Evolutionary conservation across 768 basidiomycete genomes (phyloP).

Genomic region (Suillus spraguei): DNA sequence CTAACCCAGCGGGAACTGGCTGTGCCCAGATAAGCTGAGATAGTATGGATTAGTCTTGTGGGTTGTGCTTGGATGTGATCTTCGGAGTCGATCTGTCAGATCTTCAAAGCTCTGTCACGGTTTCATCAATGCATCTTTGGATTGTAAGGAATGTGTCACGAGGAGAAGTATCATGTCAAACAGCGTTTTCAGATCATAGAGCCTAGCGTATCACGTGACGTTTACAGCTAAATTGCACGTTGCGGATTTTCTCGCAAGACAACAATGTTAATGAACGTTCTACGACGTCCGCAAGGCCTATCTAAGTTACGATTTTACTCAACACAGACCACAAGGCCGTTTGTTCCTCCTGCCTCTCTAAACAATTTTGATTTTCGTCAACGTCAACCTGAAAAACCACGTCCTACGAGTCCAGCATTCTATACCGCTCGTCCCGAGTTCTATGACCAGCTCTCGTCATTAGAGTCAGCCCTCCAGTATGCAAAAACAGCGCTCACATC

Average conservation of each 20-base stretch:
- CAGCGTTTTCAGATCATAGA: too few species aligned
- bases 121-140: too few species aligned
- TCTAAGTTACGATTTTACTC: conserved; percentile 14
- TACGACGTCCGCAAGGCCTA: background rate
- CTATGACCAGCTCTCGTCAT: conserved; percentile 68
- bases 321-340: conserved; percentile 26
- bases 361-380: conserved; percentile 15
- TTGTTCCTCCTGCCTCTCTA: conserved; percentile 40
- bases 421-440: conserved; percentile 80
- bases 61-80: too few species aligned
- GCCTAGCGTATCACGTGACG: background rate
- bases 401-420: conserved; percentile 74
- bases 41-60: too few species aligned
- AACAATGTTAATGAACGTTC: conserved; percentile 33
- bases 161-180: too few species aligned
- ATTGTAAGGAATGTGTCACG: too few species aligned
- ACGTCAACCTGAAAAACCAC: conserved; percentile 12
- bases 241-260: background rate
- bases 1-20: too few species aligned
- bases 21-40: too few species aligned
- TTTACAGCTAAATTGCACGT: background rate
- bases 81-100: too few species aligned
- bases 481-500: conserved; percentile 61
- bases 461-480: conserved; percentile 64
- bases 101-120: too few species aligned